A percentile compares a stretch with the other conserved stretches of the same genome.
phyloP scores from a whole-genome alignment of 805 yeast genomes.

The Metschnikowia bowlesiae region DNA sequence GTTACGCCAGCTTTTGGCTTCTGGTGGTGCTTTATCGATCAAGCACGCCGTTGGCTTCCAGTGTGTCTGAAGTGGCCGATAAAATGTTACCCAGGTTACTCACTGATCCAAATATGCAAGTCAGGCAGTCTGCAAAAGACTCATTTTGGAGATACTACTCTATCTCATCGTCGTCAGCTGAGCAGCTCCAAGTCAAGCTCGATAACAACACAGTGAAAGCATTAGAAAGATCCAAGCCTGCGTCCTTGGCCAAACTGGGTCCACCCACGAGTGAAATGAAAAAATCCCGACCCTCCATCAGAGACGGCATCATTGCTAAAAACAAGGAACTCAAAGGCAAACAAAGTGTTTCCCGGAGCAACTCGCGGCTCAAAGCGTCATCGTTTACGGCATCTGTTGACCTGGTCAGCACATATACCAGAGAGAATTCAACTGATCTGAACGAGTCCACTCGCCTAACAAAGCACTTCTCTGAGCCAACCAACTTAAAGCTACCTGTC shows the following conservation, averaged over 20 bases:
- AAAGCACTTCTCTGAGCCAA: not conserved
- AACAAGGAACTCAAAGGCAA: slow-evolving; percentile 33
- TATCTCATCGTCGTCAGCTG: slow-evolving; percentile 51
- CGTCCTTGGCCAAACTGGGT: slow-evolving; percentile 16
- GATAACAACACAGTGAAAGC: slow-evolving; percentile 52
- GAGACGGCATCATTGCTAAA: slow-evolving; percentile 44
- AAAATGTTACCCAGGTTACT: slow-evolving; percentile 57
- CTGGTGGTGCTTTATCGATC: slow-evolving; percentile 56
- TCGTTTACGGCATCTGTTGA: not conserved
- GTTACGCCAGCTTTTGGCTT: slow-evolving; percentile 67
- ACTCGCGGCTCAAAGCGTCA: slow-evolving; percentile 14
- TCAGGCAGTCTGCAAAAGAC: slow-evolving; percentile 68
- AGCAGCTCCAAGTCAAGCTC: slow-evolving; percentile 31
- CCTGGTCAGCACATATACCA: not conserved
- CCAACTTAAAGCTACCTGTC: not conserved
- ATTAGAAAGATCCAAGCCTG: slow-evolving; percentile 56
- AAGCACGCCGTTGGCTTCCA: slow-evolving; percentile 20
- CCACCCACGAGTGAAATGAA: slow-evolving; percentile 4
- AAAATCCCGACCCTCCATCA: slow-evolving; percentile 42
- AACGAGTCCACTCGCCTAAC: not conserved
- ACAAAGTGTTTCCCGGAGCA: slow-evolving; percentile 16
- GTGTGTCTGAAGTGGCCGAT: slow-evolving; percentile 40
- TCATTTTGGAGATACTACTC: slow-evolving; percentile 68
- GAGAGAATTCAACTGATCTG: not conserved
- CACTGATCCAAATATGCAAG: slow-evolving; percentile 74